Conservation (phyloP, 768 basidiomycete genomes). For the Naganishia vishniacii region DNA sequence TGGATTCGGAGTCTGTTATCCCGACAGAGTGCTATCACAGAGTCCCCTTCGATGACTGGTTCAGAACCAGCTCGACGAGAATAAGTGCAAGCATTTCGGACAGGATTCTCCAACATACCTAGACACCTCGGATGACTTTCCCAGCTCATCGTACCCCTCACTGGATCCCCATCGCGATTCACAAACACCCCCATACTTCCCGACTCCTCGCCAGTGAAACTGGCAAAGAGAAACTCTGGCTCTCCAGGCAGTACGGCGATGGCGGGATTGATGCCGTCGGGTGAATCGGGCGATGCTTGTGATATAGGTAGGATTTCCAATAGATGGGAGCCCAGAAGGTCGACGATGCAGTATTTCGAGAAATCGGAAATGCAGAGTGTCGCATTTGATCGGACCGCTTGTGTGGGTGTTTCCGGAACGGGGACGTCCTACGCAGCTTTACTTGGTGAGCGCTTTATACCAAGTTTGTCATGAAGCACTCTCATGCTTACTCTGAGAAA, state of each 20-base stretch:
- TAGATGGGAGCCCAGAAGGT: constrained; percentile 65
- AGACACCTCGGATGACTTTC: constrained; percentile 67
- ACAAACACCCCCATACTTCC: constrained; percentile 82
- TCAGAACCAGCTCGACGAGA: neutral
- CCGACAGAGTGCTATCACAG: constrained; percentile 69
- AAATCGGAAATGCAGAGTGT: constrained; percentile 69
- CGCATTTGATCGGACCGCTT: constrained; percentile 54
- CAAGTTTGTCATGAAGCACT: neutral
- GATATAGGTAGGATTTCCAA: constrained; percentile 72
- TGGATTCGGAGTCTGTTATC: constrained; percentile 77
- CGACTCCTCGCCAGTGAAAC: constrained; percentile 63
- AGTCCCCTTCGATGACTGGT: constrained; percentile 75
- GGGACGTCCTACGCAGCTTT: constrained; percentile 43
- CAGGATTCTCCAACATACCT: constrained; percentile 54
- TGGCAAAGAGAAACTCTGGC: constrained; percentile 77
- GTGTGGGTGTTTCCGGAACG: constrained; percentile 40
- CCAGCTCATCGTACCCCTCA: constrained; percentile 85
- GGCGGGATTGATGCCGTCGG: constrained; percentile 57
- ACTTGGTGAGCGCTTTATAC: neutral
- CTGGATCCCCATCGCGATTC: constrained; percentile 75
- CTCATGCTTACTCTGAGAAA: constrained; percentile 33
- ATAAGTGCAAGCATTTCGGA: neutral
- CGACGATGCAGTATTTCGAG: constrained; percentile 68
- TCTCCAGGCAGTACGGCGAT: constrained; percentile 66
- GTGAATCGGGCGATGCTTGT: constrained; percentile 53